These are phyloP conservation scores for Fibroporia radiculosa DNA, from an alignment of 768 basidiomycete genomes.

Conservation along the genomic window DNA sequence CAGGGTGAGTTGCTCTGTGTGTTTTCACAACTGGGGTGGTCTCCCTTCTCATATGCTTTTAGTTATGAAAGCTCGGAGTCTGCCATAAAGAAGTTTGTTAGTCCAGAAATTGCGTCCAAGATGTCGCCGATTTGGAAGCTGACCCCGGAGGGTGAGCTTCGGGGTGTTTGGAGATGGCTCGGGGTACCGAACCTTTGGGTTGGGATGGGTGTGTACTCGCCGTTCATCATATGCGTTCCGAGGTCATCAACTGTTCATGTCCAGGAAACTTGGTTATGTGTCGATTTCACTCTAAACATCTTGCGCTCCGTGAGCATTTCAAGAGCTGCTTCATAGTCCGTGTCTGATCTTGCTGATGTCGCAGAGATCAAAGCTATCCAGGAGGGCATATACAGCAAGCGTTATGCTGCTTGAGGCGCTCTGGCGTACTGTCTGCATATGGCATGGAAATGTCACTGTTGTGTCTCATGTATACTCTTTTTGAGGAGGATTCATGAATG, in stretches of 20 bases:
- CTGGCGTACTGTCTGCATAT: no score
- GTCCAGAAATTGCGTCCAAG: slow-evolving; percentile 33
- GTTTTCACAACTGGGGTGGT: no score
- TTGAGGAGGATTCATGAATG: no score
- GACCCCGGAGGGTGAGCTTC: slow-evolving; percentile 55
- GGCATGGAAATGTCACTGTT: no score
- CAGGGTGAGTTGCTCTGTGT: slow-evolving; percentile 26
- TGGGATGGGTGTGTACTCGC: slow-evolving; percentile 45
- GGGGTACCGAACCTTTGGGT: slow-evolving; percentile 49
- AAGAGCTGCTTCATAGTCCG: neutral
- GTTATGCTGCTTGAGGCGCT: slow-evolving; percentile 16
- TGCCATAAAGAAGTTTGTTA: slow-evolving; percentile 36
- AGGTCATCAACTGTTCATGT: neutral
- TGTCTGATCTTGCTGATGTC: neutral
- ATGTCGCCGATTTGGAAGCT: slow-evolving; percentile 58
- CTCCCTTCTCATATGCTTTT: no score
- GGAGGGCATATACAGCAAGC: slow-evolving; percentile 32
- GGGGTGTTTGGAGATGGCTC: slow-evolving; percentile 35
- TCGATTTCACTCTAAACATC: slow-evolving; percentile 59
- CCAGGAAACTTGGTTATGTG: slow-evolving; percentile 50
- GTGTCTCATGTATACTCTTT: no score
- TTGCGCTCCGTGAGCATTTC: slow-evolving; percentile 50
- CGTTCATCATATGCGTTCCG: neutral
- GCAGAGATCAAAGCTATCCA: slow-evolving; percentile 30
- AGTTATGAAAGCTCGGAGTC: slow-evolving; percentile 40